Percentiles rank a stretch among this genome's conserved stretches.
These are phyloP conservation scores for Phlebiopsis flavidoalba DNA, from an alignment of 768 basidiomycete genomes.

Conservation along the genomic window DNA sequence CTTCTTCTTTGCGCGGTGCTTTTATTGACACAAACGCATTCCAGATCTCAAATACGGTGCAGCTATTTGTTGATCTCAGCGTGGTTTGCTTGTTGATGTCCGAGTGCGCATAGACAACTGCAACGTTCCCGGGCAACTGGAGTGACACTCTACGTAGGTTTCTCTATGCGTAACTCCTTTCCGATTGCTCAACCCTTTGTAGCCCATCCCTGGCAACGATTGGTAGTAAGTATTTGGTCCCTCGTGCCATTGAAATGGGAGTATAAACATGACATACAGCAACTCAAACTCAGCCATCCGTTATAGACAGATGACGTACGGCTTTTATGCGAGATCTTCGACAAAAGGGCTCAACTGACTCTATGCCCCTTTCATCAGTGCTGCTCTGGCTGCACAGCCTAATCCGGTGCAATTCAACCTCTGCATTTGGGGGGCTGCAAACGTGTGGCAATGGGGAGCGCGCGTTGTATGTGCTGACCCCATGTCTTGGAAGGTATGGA, in stretches of 20 bases:
- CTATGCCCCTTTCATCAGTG: constrained; percentile 25
- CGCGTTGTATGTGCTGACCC: constrained; percentile 34
- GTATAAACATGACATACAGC: constrained; percentile 21
- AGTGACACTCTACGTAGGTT: constrained; percentile 34
- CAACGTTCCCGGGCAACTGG: constrained; percentile 48
- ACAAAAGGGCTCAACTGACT: neutral
- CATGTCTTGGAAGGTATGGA: neutral
- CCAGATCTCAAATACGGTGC: constrained; percentile 49
- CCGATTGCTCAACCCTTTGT: too few species aligned
- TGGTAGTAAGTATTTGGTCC: constrained; percentile 39
- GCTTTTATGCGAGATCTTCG: neutral
- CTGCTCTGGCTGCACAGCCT: constrained; percentile 38
- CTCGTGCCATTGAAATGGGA: neutral
- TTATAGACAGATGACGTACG: constrained; percentile 52
- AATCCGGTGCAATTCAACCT: constrained; percentile 45
- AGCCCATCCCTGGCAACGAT: constrained; percentile 34
- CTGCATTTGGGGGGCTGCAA: constrained; percentile 50
- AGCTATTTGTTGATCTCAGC: constrained; percentile 2
- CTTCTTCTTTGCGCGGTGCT: neutral
- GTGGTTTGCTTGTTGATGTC: neutral
- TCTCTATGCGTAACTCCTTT: too few species aligned
- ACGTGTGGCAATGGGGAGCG: constrained; percentile 58
- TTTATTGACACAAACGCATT: neutral
- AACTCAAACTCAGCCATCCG: constrained; percentile 55
- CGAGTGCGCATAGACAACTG: constrained; percentile 42